phyloP scores from a whole-genome alignment of 768 basidiomycete genomes.

The Boletus rufocinnamomeus region DNA sequence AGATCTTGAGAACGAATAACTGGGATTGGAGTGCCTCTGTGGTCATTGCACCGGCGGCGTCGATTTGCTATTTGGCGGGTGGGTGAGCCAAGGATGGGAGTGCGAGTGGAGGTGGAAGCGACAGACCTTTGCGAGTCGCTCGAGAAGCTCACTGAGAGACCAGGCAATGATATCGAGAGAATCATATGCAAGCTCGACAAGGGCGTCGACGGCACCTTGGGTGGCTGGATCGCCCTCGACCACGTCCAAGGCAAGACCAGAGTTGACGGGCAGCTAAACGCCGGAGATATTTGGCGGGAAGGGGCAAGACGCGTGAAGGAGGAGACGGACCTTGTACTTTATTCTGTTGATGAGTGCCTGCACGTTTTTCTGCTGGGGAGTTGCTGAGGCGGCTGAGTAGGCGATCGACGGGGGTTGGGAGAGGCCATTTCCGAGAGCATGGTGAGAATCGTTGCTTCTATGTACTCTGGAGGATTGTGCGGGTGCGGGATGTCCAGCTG shows the following conservation, averaged over 20 bases:
- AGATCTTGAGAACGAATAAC: slow-evolving; percentile 79
- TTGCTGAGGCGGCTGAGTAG: slow-evolving; percentile 42
- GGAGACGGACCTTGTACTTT: slow-evolving; percentile 67
- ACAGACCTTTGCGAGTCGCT: slow-evolving; percentile 73
- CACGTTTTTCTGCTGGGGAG: slow-evolving; percentile 82
- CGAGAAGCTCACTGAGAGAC: slow-evolving; percentile 74
- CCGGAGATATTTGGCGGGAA: not conserved
- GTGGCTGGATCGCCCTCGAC: slow-evolving; percentile 78
- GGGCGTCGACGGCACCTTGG: slow-evolving; percentile 72
- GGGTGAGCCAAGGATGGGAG: slow-evolving; percentile 14
- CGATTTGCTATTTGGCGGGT: slow-evolving; percentile 48
- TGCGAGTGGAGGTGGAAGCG: slow-evolving; percentile 5
- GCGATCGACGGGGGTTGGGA: slow-evolving; percentile 38
- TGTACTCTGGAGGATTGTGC: slow-evolving; percentile 50
- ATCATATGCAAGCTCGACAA: slow-evolving; percentile 77
- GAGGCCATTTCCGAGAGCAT: slow-evolving; percentile 37
- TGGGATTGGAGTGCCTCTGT: slow-evolving; percentile 85
- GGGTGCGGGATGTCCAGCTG: slow-evolving; percentile 43
- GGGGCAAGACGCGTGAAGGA: not conserved
- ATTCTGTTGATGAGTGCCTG: slow-evolving; percentile 77
- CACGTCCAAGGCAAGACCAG: slow-evolving; percentile 69
- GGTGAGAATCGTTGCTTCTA: slow-evolving; percentile 64
- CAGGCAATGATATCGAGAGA: slow-evolving; percentile 80
- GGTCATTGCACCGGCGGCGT: slow-evolving; percentile 51
- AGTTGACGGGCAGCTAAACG: slow-evolving; percentile 78